A percentile compares a stretch with the other conserved stretches of the same genome.
These are phyloP conservation scores for Coniferiporia sulphurascens DNA, from an alignment of 1,284 basidiomycete species.

Conservation along the genomic window DNA sequence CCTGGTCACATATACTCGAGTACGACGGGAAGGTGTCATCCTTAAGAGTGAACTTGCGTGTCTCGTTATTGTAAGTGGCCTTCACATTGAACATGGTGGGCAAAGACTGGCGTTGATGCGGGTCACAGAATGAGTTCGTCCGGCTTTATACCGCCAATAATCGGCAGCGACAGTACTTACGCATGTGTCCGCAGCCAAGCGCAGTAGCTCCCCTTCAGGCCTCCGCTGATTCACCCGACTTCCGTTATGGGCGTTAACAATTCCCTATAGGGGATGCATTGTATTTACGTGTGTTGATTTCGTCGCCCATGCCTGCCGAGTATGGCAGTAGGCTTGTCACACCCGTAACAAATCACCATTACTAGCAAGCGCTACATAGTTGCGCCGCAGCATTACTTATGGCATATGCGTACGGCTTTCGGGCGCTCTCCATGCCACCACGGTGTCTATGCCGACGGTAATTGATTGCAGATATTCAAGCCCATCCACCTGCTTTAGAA, in stretches of 20 bases:
- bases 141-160: neutral
- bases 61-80: conserved; percentile 48
- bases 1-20: conserved; percentile 40
- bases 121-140: neutral
- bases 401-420: neutral
- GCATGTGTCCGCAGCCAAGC: neutral
- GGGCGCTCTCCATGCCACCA: conserved; percentile 28
- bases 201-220: too few species aligned
- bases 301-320: too few species aligned
- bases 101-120: conserved; percentile 13
- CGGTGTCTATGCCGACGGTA: conserved; percentile 38
- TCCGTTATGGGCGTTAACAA: too few species aligned
- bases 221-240: too few species aligned
- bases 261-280: too few species aligned
- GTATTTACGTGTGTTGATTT: too few species aligned
- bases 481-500: conserved; percentile 24
- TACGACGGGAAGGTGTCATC: conserved; percentile 40
- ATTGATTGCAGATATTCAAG: conserved; percentile 33
- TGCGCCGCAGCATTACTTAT: neutral
- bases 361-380: too few species aligned
- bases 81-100: conserved; percentile 50
- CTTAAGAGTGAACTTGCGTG: conserved; percentile 43
- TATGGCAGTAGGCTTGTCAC: too few species aligned
- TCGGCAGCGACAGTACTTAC: neutral
- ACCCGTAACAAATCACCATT: too few species aligned